Evolutionary conservation across 768 basidiomycete species (phyloP), one percentile per base, ranked within the genome.

Genomic region (Thelephora ganbajun): DNA sequence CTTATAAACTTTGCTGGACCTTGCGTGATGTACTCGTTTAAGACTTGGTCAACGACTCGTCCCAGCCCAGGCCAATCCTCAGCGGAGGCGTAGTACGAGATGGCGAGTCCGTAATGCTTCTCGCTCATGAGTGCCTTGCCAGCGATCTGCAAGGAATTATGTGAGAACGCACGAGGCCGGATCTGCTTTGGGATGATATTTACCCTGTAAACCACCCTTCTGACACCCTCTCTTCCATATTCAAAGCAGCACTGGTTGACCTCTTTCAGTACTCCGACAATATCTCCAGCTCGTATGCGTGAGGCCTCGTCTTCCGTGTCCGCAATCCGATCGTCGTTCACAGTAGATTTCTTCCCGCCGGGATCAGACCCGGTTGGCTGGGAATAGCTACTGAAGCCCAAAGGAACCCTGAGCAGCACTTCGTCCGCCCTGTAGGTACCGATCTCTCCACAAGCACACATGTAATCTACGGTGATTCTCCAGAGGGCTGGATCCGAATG

Each of bases 391-490:
- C 46, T 54, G 26, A 51, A 47, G 39, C 66, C 66, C 43, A 91
- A 67, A 2, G 88, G 82, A 3, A 91, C 77, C 23, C 80, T 79
- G 33, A 83, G 64, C 12, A 97, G 62, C 26, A 91, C 67, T 60
- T 84, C 77, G 50, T 87, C 80, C 0, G 83, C 83, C 51, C 80
- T 77, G 23, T 68, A 67, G 56, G 73, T 70, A 2, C 93, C 94
- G 22, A 82, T 71, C 2, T 73, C 69, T 0, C 83, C 85, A 49
- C 89, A 90, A 0, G 84, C 78, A 54, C 81, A 84, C 72, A 96
- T 80, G 59, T 99, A 99, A 42, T 84, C 83, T 48, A 89, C 80
- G 0, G 83, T 82, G 50, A 94, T 76, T 41, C 85, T 73, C 96
- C 96, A 99, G 35, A 94, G 65, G 4, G 75, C 76, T 2, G 86